Percentiles rank a stretch among this genome's conserved stretches.
Conservation (phyloP, 768 basidiomycete genomes). For the Xerocomus spinulosus region DNA sequence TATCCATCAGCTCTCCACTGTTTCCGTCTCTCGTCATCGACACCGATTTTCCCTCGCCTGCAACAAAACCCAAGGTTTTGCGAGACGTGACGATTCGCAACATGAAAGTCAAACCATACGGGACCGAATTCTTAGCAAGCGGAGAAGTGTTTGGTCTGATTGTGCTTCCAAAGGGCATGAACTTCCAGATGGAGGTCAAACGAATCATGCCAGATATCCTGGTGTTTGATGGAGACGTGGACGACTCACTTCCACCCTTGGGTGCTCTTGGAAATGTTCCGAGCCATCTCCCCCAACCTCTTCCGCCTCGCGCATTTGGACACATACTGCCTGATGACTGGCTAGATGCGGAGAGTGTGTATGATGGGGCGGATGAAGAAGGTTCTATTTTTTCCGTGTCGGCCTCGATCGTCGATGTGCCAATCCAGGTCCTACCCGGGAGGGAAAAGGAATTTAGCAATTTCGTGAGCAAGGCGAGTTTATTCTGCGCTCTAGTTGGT, state of each 20-base stretch:
- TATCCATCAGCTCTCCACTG: conserved; percentile 55
- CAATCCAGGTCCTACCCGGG: conserved; percentile 73
- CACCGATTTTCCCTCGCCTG: conserved; percentile 61
- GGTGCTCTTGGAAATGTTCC: conserved; percentile 33
- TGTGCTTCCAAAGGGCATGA: conserved; percentile 66
- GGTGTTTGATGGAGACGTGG: conserved; percentile 69
- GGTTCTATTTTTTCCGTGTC: conserved; percentile 56
- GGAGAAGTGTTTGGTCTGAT: conserved; percentile 63
- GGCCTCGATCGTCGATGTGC: conserved; percentile 68
- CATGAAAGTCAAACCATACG: conserved; percentile 62
- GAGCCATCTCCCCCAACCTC: conserved; percentile 54
- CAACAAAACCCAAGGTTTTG: conserved; percentile 60
- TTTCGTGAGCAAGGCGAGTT: conserved; percentile 68
- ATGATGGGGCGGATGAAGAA: conserved; percentile 41
- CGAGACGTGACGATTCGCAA: conserved; percentile 68
- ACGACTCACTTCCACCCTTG: conserved; percentile 23
- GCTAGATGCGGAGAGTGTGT: conserved; percentile 46
- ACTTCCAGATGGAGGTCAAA: conserved; percentile 58
- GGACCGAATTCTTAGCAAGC: conserved; percentile 54
- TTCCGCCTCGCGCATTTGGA: conserved; percentile 71
- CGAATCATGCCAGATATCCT: conserved; percentile 72
- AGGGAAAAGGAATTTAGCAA: conserved; percentile 70
- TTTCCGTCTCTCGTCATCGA: conserved; percentile 44
- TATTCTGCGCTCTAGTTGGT: neutral
- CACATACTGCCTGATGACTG: conserved; percentile 69